Evolutionary conservation across 2,329 filamentous ascomycete genomes (phyloP).

Genomic region (Phyllosticta citribraziliensis): DNA sequence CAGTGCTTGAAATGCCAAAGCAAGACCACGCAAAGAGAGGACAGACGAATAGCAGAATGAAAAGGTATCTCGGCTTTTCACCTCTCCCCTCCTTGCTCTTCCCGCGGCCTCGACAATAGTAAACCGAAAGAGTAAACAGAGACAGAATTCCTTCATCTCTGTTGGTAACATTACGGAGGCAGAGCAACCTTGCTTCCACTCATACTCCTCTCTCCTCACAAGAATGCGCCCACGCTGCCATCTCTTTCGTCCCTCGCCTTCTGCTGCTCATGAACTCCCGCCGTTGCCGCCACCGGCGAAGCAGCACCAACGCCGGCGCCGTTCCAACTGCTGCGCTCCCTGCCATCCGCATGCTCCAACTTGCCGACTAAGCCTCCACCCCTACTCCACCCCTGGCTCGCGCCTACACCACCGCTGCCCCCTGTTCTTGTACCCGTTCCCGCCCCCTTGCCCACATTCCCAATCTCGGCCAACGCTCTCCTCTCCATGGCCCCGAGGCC

Average conservation of each 20-base stretch:
- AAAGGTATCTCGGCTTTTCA: neutral
- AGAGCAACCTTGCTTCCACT: neutral
- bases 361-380: neutral
- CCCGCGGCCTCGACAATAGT: neutral
- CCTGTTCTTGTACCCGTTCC: neutral
- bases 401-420: neutral
- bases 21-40: neutral
- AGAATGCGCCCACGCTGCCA: constrained; percentile 6
- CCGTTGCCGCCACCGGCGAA: neutral
- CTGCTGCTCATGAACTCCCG: neutral
- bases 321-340: constrained; percentile 1
- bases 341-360: neutral
- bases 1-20: neutral
- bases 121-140: neutral
- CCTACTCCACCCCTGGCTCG: neutral
- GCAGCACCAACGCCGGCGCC: neutral
- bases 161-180: neutral
- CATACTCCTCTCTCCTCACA: neutral
- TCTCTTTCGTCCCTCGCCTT: neutral
- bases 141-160: neutral
- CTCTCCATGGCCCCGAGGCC: neutral
- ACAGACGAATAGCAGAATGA: neutral
- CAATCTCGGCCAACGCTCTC: neutral
- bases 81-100: neutral
- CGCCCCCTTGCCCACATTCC: neutral